Evolutionary conservation across 192 early-diverging fungal species (phyloP), one percentile per base, ranked within the genome.

Genomic region (Spizellomyces sp.): DNA sequence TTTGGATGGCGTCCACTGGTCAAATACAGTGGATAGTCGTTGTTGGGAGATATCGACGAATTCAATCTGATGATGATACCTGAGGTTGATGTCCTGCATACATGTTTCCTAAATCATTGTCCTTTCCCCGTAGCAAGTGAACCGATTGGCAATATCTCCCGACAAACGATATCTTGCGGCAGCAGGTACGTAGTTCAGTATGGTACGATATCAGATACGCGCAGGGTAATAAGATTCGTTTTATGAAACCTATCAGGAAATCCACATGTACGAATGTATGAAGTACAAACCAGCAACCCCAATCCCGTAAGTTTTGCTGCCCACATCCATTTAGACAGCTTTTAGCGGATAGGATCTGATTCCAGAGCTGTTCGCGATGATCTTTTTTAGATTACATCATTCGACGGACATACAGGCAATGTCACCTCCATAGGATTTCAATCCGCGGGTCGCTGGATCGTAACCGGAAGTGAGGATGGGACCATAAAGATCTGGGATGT

Each of bases 101-200:
- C 27, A 36, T 36, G 27, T 2, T 36, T n/a, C 1, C 27, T 36
- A 36, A 36, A 36, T 36, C 27, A 36, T 36, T 3, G 27, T 36
- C 27, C 0, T 56, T 47, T 4, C 64, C 8, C 67, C 44, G 58
- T 66, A 94, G 92, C 93, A 94, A 89, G 91, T 95, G 19, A 95
- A 95, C 75, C 76, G 89, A 56, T 77, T 95, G 42, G 88, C 88
- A 46, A 94, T 95, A 9, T 94, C 94, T 10, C 93, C 93, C 8
- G 94, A 95, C 74, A 95, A 95, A 67, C 83, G 92, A 21, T 90
- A 88, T 73, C 75, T 95, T 14, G 94, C 89, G 12, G 94, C 94
- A 9, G 92, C 93, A 36, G 92, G 91, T 86, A 73, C 6, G 73
- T 62, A 9, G 19, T 46, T 10, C 22, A 19, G 21, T 9, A 2